Evolutionary conservation across 495 filamentous ascomycete species (phyloP), one percentile per base, ranked within the genome.

Genomic region (Hypomontagnella monticulosa): DNA sequence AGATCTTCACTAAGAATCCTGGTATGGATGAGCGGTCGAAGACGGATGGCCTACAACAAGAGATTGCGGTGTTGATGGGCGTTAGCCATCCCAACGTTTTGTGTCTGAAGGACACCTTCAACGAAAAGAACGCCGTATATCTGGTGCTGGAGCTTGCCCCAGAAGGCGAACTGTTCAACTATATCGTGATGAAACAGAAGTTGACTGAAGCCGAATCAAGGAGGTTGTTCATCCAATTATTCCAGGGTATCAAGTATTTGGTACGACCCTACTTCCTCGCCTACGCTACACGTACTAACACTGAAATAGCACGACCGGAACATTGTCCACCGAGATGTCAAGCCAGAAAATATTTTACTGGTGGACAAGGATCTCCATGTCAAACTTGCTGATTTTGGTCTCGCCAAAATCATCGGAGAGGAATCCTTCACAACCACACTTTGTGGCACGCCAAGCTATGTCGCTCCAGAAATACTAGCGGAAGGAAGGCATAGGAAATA

Each of bases 321-420:
- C 67, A 97, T 98, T 70, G 94, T 97, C 6, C 96, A 99, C 76
- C 91, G 96, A 47, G 96, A 99, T 69, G 97, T 99, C 72, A 99
- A 99, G 75, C 96, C 96, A 1, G 96, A 99, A 74, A 99, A 99
- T 62, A 99, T 99, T 47, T 84, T 99, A 7, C 76, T 99, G 15
- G 83, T 88, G 27, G 92, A 98, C 73, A 90, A 90, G 50, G 83
- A 93, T 4, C 77, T 98, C 34, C 87, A 86, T 40, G 89, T 97
- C 59, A 99, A 99, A 77, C 80, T 99, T 57, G 96, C 92, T 2
- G 96, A 99, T 75, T 99, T 99, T 76, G 96, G 96, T 19, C 85
- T 99, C 23, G 95, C 96, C 18, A 99, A 99, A 75, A 98, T 98
- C 65, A 97, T 98, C 71, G 96, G 96, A 23, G 96, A 98, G 74